Conservation (phyloP, 1,284 basidiomycete species). For the Tremellales sp. region DNA sequence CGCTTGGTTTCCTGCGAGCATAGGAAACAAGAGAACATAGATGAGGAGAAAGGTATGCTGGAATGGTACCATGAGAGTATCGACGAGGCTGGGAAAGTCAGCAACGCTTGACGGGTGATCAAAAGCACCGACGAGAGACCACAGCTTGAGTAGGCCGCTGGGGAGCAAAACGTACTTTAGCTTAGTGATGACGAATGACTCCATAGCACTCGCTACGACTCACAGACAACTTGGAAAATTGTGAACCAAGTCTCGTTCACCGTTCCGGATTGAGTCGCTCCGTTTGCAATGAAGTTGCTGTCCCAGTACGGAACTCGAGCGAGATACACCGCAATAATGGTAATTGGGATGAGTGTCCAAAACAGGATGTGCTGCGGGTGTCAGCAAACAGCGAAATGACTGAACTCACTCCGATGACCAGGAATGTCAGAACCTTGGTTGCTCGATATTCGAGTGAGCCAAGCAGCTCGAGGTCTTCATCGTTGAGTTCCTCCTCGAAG, state of each 20-base stretch:
- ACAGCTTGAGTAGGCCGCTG: conserved; percentile 15
- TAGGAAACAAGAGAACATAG: conserved; percentile 26
- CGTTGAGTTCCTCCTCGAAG: conserved; percentile 37
- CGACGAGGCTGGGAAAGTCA: conserved; percentile 21
- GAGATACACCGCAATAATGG: conserved; percentile 15
- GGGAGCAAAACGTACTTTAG: neutral
- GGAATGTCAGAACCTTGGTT: conserved; percentile 24
- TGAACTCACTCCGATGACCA: conserved; percentile 25
- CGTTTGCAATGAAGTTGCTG: conserved; percentile 9
- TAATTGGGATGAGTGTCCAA: conserved; percentile 10
- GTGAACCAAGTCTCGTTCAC: conserved; percentile 14
- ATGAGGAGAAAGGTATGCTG: conserved; percentile 28
- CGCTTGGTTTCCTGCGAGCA: conserved; percentile 38
- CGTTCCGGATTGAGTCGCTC: conserved; percentile 5
- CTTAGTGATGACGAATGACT: neutral
- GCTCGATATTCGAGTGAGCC: conserved; percentile 40
- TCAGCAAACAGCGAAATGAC: neutral
- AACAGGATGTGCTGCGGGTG: conserved; percentile 12
- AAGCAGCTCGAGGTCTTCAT: conserved; percentile 35
- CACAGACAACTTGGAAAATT: conserved; percentile 18
- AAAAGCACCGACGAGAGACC: conserved; percentile 10
- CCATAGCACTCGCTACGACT: neutral
- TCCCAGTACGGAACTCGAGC: conserved; percentile 12
- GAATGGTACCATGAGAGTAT: conserved; percentile 31
- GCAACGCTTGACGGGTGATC: neutral